Conservation (phyloP, 2,329 filamentous ascomycete genomes). For the Elsinoe ampelina region DNA sequence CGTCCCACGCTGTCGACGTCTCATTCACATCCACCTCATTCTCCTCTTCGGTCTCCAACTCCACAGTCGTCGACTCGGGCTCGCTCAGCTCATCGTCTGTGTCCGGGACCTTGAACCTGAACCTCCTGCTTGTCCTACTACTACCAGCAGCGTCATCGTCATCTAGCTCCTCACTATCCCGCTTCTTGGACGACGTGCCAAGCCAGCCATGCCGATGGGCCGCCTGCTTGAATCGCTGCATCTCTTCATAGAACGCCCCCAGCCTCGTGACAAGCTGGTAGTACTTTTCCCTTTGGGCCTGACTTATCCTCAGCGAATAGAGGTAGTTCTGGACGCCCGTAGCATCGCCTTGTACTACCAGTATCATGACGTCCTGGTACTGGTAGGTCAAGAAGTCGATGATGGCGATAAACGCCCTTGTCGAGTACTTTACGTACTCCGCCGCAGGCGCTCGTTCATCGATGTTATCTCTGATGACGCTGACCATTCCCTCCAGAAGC, state of each 20-base stretch:
- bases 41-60: neutral
- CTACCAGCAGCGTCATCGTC: neutral
- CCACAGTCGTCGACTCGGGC: neutral
- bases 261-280: neutral
- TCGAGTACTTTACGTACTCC: neutral
- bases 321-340: neutral
- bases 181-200: neutral
- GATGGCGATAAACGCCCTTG: neutral
- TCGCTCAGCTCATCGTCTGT: neutral
- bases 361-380: neutral
- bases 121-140: neutral
- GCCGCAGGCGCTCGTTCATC: neutral
- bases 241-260: neutral
- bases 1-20: neutral
- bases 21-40: neutral
- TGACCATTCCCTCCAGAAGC: neutral
- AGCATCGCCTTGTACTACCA: neutral
- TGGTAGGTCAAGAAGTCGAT: neutral
- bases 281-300: no score
- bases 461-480: constrained; percentile 1
- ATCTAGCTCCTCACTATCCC: neutral
- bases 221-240: neutral
- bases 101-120: neutral
- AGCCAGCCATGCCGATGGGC: neutral
- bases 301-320: no score